Base-by-base conservation (phyloP, 768 basidiomycete species). In the Crucibulum laeve region DNA sequence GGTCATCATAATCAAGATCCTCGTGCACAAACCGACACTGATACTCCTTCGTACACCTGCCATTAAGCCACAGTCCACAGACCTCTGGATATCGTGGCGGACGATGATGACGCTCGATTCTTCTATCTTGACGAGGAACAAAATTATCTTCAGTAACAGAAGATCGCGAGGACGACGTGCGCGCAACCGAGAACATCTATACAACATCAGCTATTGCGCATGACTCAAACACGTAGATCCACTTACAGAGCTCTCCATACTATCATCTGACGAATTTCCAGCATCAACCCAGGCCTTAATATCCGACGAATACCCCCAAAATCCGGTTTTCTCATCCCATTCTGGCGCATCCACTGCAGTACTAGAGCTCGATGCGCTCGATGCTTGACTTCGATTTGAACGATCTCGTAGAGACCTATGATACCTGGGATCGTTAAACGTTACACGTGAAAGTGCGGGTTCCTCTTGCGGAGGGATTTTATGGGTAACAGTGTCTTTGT, bases 1-100 rank as follows among this genome's bases (percentile, higher is more conserved):
- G n/a, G n/a, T 55, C 49, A 19, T 57, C 54, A 39, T 64, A 63
- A 8, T 65, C 62, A 4, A 63, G 47, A 30, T 65, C 60, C 6
- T 56, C 54, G 49, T 71, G 69, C 10, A 55, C 44, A 38, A 45
- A 61, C 11, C 8, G 21, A 37, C 39, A 25, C 26, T 49, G 42
- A 67, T 68, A n/a, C n/a, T n/a, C n/a, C n/a, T n/a, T n/a, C n/a
- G n/a, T n/a, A n/a, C 39, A 40, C n/a, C 14, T 8, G 11, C 39
- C 39, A 23, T 26, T 15, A 13, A 40, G 24, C 39, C 39, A 40
- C 4, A 22, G 14, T 4, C 39, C 8, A 23, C 39, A 40, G 13
- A 30, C 10, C 15, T 42, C 15, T 15, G 30, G 15, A 15, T 32
- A 5, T 15, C 15, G 30, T 11, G 35, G 35, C 35, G 14, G 14